Conservation (phyloP, 768 basidiomycete genomes). For the Lentinula raphanica region DNA sequence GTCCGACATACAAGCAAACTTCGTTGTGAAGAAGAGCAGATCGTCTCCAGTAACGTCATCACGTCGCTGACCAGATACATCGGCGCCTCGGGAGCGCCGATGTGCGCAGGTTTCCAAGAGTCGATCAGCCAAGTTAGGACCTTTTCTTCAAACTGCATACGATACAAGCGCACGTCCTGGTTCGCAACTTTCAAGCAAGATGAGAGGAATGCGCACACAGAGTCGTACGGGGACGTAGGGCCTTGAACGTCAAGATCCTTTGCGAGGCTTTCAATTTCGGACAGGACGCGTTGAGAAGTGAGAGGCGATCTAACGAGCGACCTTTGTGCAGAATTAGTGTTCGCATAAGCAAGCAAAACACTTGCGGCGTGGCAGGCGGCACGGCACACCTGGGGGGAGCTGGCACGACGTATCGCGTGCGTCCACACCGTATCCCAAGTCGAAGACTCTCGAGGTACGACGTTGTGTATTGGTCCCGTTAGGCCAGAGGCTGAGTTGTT, state of each 20-base stretch:
- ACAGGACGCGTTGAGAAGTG: conserved; percentile 50
- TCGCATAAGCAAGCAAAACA: conserved; percentile 42
- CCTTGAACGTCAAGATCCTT: conserved; percentile 90
- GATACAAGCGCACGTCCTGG: conserved; percentile 78
- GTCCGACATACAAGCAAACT: conserved; percentile 41
- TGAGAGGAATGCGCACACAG: conserved; percentile 80
- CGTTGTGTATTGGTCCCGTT: conserved; percentile 5
- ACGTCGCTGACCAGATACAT: conserved; percentile 56
- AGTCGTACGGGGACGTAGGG: conserved; percentile 80
- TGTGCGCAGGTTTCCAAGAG: conserved; percentile 50
- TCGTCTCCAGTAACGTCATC: conserved; percentile 53
- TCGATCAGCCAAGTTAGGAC: conserved; percentile 77
- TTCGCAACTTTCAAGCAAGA: conserved; percentile 65
- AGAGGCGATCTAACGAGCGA: conserved; percentile 30
- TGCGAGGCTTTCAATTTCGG: conserved; percentile 73
- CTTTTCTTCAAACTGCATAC: conserved; percentile 84
- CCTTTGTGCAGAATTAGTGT: conserved; percentile 18
- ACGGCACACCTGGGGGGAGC: conserved; percentile 64
- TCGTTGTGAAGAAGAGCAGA: conserved; percentile 51
- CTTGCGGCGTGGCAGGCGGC: conserved; percentile 72
- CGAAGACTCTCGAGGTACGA: conserved; percentile 18
- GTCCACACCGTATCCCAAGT: conserved; percentile 85
- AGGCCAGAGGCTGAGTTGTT: background rate
- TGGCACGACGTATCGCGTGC: conserved; percentile 70
- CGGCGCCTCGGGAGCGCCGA: conserved; percentile 38